Conservation (phyloP, 805 yeast species). For the Zygoascus biomembranicola region DNA sequence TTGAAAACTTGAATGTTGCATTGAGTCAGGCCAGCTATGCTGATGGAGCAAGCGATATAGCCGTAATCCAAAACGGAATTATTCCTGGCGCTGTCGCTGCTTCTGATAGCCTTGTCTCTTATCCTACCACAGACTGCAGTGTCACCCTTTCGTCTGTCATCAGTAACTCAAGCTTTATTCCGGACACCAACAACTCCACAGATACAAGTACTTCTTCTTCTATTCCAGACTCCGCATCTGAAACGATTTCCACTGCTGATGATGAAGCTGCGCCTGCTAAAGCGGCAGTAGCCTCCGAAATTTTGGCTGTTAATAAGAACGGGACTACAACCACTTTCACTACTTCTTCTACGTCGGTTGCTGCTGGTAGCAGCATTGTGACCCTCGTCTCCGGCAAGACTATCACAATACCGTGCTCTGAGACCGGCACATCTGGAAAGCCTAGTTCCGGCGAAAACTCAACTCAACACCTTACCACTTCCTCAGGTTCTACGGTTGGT, state of each 20-base stretch:
- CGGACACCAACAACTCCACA: neutral
- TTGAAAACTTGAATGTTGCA: conserved; percentile 48
- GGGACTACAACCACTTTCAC: neutral
- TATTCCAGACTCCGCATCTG: too few relatives aligned
- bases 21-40: conserved; percentile 38
- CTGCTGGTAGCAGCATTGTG: neutral
- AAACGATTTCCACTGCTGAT: too few relatives aligned
- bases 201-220: neutral
- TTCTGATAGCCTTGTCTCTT: neutral
- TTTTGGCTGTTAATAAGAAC: neutral
- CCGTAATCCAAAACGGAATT: conserved; percentile 14
- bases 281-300: neutral
- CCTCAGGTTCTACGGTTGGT: neutral
- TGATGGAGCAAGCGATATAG: conserved; percentile 20
- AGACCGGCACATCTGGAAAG: neutral
- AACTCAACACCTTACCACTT: too few relatives aligned
- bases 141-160: conserved; percentile 1
- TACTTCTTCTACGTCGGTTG: neutral
- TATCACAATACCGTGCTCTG: conserved; percentile 4
- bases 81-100: conserved; percentile 24
- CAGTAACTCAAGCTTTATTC: neutral
- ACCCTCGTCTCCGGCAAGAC: neutral
- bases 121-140: conserved; percentile 22
- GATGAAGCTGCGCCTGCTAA: neutral
- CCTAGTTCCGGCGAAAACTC: neutral